Conservation (phyloP, 352 stramenopile species). For the Pythium periplocum region DNA sequence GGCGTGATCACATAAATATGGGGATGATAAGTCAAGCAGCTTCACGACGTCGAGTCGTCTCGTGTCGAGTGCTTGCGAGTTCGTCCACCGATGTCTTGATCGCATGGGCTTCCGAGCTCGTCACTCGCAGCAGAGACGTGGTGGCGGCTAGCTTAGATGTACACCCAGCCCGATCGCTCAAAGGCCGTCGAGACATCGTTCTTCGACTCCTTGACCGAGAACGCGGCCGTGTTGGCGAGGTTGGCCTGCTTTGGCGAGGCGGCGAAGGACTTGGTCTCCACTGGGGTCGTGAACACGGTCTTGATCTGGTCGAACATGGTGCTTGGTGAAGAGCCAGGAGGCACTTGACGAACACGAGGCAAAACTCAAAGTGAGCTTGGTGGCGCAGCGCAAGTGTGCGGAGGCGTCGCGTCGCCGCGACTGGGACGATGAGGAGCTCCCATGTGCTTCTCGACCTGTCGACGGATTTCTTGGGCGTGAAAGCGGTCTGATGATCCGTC, state of each 20-base stretch:
- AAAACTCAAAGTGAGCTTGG: slow-evolving; percentile 2
- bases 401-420: too few relatives aligned
- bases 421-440: too few relatives aligned
- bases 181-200: slow-evolving; percentile 63
- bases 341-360: slow-evolving; percentile 14
- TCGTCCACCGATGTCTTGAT: not conserved
- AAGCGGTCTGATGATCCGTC: too few relatives aligned
- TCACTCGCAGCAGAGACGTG: slow-evolving; percentile 1
- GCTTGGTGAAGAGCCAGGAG: slow-evolving; percentile 4
- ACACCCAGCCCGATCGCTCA: slow-evolving; percentile 69
- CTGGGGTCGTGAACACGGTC: slow-evolving; percentile 39
- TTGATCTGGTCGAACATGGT: slow-evolving; percentile 75
- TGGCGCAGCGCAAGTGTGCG: too few relatives aligned
- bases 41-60: too few relatives aligned
- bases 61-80: too few relatives aligned
- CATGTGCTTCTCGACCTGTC: too few relatives aligned
- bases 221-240: slow-evolving; percentile 18
- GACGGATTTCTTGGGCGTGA: too few relatives aligned
- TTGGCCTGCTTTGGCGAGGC: slow-evolving; percentile 31
- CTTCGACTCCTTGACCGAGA: slow-evolving; percentile 34
- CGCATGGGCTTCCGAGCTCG: slow-evolving; percentile 1
- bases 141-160: slow-evolving; percentile 37
- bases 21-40: too few relatives aligned
- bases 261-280: slow-evolving; percentile 17
- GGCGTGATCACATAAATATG: too few relatives aligned